Percentiles rank a stretch among this genome's conserved stretches.
Conservation (phyloP, 1,284 basidiomycete species). For the Trametes versicolor region DNA sequence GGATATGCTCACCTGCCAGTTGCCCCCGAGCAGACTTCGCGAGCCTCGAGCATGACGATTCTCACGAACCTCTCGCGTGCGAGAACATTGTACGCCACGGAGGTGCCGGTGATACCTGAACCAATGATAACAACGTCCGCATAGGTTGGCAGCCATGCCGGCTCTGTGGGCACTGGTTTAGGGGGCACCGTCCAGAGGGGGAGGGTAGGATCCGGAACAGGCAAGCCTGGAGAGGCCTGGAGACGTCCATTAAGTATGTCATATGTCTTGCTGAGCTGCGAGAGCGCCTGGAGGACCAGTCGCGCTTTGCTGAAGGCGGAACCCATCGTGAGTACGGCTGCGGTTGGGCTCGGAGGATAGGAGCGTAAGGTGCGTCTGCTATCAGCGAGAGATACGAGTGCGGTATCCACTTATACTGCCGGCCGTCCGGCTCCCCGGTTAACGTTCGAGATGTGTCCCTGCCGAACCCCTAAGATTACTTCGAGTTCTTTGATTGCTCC, state of each 20-base stretch:
- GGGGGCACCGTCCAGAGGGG: constrained; percentile 71
- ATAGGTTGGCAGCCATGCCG: constrained; percentile 53
- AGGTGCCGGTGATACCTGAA: constrained; percentile 75
- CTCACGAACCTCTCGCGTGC: constrained; percentile 48
- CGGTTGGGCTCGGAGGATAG: neutral
- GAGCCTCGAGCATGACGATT: constrained; percentile 74
- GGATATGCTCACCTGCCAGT: constrained; percentile 61
- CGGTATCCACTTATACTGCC: no score
- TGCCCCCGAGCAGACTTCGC: constrained; percentile 75
- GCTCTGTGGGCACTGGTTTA: constrained; percentile 56
- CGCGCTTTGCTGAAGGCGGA: constrained; percentile 40
- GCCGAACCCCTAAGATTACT: no score
- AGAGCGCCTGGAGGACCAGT: constrained; percentile 36
- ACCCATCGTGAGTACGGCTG: constrained; percentile 36
- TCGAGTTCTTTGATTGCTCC: no score
- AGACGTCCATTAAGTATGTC: constrained; percentile 41
- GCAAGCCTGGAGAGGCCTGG: constrained; percentile 63
- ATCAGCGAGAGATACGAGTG: neutral
- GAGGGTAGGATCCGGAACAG: constrained; percentile 58
- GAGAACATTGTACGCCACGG: constrained; percentile 63
- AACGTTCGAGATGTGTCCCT: no score
- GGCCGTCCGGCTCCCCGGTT: no score
- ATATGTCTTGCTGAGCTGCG: constrained; percentile 36
- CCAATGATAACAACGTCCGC: constrained; percentile 76
- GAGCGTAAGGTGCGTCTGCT: neutral